A percentile compares a stretch with the other conserved stretches of the same genome.
These are phyloP conservation scores for Suillus subluteus DNA, from an alignment of 768 basidiomycete genomes.

Conservation along the genomic window DNA sequence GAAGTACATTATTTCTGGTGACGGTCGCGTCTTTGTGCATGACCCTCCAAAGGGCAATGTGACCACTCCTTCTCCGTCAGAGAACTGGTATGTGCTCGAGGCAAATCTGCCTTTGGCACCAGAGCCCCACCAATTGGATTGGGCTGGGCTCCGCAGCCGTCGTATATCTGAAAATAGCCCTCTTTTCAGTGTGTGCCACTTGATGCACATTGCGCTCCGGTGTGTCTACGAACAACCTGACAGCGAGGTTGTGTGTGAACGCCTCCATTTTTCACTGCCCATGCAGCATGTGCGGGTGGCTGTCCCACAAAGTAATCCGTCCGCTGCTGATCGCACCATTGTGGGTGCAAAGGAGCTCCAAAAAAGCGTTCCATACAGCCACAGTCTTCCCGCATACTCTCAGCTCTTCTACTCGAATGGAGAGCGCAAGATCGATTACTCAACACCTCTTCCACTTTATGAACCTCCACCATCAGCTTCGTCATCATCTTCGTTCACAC, in stretches of 20 bases:
- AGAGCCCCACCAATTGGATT: slow-evolving; percentile 24
- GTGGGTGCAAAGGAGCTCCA: slow-evolving; percentile 12
- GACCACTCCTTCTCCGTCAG: slow-evolving; percentile 12
- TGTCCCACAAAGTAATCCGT: background rate
- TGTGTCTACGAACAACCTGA: slow-evolving; percentile 57
- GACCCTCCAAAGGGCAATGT: slow-evolving; percentile 34
- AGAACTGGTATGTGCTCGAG: slow-evolving; percentile 32
- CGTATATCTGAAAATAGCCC: slow-evolving; percentile 56
- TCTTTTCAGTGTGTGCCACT: slow-evolving; percentile 59
- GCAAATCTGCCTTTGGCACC: slow-evolving; percentile 24
- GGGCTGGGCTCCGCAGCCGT: slow-evolving; percentile 33
- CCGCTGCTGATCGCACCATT: slow-evolving; percentile 11
- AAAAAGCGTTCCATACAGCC: slow-evolving; percentile 25
- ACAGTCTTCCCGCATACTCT: slow-evolving; percentile 71
- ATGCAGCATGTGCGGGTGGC: slow-evolving; percentile 53
- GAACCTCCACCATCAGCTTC: slow-evolving; percentile 40
- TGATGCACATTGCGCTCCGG: slow-evolving; percentile 53
- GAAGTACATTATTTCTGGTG: slow-evolving; percentile 49
- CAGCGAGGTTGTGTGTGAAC: slow-evolving; percentile 28
- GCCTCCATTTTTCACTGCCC: slow-evolving; percentile 48
- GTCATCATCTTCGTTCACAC: slow-evolving; percentile 11
- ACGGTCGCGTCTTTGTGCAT: slow-evolving; percentile 52
- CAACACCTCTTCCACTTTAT: slow-evolving; percentile 66
- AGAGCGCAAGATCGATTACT: slow-evolving; percentile 70
- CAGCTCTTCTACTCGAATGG: slow-evolving; percentile 78